Conservation (phyloP, 805 yeast species). For the Kodamaea sagamina region DNA sequence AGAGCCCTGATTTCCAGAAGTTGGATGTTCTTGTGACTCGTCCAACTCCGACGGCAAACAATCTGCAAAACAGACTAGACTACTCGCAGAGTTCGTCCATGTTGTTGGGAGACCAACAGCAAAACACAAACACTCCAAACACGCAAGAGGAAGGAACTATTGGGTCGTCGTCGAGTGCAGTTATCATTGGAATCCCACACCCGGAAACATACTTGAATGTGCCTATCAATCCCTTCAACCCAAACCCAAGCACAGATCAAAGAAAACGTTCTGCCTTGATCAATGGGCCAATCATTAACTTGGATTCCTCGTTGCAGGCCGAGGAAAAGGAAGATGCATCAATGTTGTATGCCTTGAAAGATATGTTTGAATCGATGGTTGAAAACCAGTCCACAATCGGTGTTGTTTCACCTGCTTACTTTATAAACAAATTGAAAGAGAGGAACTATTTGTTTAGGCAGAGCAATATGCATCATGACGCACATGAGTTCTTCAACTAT, state of each 20-base stretch:
- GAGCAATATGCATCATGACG: conserved; percentile 93
- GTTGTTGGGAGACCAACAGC: conserved; percentile 26
- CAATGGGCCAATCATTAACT: conserved; percentile 79
- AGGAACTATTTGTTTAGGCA: conserved; percentile 85
- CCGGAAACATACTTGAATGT: conserved; percentile 37
- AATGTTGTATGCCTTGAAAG: conserved; percentile 67
- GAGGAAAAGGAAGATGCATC: conserved; percentile 31
- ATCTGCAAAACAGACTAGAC: conserved; percentile 23
- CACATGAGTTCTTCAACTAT: conserved; percentile 93
- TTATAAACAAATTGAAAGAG: conserved; percentile 73
- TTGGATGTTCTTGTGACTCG: conserved; percentile 39
- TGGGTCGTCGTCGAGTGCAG: conserved; percentile 32
- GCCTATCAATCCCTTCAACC: conserved; percentile 42
- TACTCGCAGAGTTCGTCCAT: conserved; percentile 39
- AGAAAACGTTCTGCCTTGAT: conserved; percentile 76
- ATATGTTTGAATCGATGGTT: conserved; percentile 78
- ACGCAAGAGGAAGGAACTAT: conserved; percentile 23
- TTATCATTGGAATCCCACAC: conserved; percentile 43
- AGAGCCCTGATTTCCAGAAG: conserved; percentile 32
- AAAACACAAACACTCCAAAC: conserved; percentile 17
- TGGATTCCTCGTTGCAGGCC: conserved; percentile 64
- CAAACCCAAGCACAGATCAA: conserved; percentile 59
- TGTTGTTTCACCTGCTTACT: conserved; percentile 76
- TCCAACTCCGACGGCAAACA: conserved; percentile 26
- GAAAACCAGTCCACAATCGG: conserved; percentile 73